Percentiles rank a stretch among this genome's conserved stretches.
Evolutionary conservation across 306 rosid species (phyloP).

Genomic region (Mimosa bimucronata): DNA sequence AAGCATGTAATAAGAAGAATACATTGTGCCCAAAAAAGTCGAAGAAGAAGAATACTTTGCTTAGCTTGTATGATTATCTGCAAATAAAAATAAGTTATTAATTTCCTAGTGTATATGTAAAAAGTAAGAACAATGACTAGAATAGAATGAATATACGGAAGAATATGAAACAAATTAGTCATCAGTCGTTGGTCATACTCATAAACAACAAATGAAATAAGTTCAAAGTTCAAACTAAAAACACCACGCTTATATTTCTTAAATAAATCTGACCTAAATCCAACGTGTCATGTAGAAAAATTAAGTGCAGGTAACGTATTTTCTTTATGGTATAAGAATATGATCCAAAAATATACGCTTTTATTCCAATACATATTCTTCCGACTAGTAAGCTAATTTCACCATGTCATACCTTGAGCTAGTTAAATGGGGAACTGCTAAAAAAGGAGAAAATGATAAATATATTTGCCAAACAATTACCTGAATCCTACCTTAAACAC

Average conservation of each 20-base stretch:
- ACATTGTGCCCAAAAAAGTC: neutral
- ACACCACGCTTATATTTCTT: neutral
- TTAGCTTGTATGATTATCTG: neutral
- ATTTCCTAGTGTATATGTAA: neutral
- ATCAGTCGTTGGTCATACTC: neutral
- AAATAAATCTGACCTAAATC: slow-evolving; percentile 7
- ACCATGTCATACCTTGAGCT: neutral
- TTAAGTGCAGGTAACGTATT: neutral
- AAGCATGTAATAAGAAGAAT: neutral
- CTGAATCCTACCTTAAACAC: neutral
- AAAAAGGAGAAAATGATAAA: neutral
- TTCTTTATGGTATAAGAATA: slow-evolving; percentile 10
- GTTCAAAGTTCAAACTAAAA: neutral
- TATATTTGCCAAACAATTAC: neutral
- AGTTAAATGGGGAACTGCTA: neutral
- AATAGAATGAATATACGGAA: neutral
- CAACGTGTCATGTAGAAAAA: neutral
- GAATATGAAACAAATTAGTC: neutral
- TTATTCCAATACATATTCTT: neutral
- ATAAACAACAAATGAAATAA: neutral
- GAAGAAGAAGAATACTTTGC: neutral
- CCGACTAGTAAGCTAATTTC: neutral
- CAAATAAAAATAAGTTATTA: neutral
- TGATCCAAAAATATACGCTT: neutral
- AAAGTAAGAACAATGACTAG: neutral